Evolutionary conservation across 1,284 basidiomycete genomes (phyloP).

Genomic region (Trichosporon asahii): DNA sequence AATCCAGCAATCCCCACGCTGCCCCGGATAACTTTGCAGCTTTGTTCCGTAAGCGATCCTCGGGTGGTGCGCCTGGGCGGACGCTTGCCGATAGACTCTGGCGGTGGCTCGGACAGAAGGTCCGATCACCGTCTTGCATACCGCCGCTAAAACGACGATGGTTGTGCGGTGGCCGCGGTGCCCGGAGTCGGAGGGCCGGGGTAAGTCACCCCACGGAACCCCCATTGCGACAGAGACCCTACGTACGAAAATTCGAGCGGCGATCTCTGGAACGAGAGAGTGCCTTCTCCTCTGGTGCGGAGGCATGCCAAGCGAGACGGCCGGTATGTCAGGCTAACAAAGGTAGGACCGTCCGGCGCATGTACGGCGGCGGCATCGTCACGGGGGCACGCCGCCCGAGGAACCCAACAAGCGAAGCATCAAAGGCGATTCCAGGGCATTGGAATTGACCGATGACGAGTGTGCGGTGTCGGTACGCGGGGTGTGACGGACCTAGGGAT

Average conservation of each 20-base stretch:
- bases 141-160: conserved; percentile 4
- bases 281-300: background rate
- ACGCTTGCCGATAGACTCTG: background rate
- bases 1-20: background rate
- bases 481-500: background rate
- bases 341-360: background rate
- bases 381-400: background rate
- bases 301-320: background rate
- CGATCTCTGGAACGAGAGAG: background rate
- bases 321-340: background rate
- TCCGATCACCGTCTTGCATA: conserved; percentile 4
- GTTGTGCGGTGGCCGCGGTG: background rate
- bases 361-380: background rate
- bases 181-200: conserved; percentile 7
- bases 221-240: background rate
- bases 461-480: background rate
- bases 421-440: background rate
- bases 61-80: conserved; percentile 4
- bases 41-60: background rate
- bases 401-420: background rate
- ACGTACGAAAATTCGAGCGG: background rate
- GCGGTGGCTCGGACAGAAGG: conserved; percentile 6
- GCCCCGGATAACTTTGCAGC: conserved; percentile 9
- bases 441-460: conserved; percentile 4
- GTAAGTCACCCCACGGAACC: conserved; percentile 8